phyloP scores from a whole-genome alignment of 257 asterid species.

The Buddleja alternifolia region DNA sequence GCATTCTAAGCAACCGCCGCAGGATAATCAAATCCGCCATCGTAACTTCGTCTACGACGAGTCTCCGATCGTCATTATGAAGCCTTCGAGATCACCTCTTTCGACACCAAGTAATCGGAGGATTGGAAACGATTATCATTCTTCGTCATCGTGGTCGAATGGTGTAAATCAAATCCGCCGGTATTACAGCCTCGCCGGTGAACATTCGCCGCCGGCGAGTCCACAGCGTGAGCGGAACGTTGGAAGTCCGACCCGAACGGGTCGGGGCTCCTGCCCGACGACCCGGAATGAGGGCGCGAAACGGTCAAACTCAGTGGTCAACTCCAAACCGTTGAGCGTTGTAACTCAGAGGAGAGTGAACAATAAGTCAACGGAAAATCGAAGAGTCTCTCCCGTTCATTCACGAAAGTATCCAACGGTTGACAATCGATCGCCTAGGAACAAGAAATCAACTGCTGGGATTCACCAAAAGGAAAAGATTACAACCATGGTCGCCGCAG shows the following conservation, averaged over 20 bases:
- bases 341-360: slow-evolving; percentile 53
- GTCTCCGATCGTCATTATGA: slow-evolving; percentile 66
- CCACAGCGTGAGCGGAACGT: slow-evolving; percentile 55
- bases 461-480: slow-evolving; percentile 49
- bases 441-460: slow-evolving; percentile 42
- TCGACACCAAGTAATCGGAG: slow-evolving; percentile 44
- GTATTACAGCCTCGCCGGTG: slow-evolving; percentile 46
- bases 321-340: slow-evolving; percentile 43
- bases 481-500: slow-evolving; percentile 40
- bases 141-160: slow-evolving; percentile 34
- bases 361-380: slow-evolving; percentile 48
- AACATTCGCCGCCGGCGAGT: slow-evolving; percentile 51
- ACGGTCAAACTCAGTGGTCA: slow-evolving; percentile 43
- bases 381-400: slow-evolving; percentile 50
- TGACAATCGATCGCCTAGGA: slow-evolving; percentile 44
- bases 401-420: slow-evolving; percentile 57
- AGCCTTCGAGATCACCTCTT: slow-evolving; percentile 46
- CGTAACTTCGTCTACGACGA: slow-evolving; percentile 65
- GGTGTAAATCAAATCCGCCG: slow-evolving; percentile 43
- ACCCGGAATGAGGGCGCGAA: too few species aligned
- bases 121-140: slow-evolving; percentile 37
- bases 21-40: slow-evolving; percentile 41
- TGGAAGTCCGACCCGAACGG: slow-evolving; percentile 55
- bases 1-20: slow-evolving; percentile 51
- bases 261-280: slow-evolving; percentile 40